phyloP scores from a whole-genome alignment of 2,329 filamentous ascomycete species.

The Berkeleyomyces rouxiae region DNA sequence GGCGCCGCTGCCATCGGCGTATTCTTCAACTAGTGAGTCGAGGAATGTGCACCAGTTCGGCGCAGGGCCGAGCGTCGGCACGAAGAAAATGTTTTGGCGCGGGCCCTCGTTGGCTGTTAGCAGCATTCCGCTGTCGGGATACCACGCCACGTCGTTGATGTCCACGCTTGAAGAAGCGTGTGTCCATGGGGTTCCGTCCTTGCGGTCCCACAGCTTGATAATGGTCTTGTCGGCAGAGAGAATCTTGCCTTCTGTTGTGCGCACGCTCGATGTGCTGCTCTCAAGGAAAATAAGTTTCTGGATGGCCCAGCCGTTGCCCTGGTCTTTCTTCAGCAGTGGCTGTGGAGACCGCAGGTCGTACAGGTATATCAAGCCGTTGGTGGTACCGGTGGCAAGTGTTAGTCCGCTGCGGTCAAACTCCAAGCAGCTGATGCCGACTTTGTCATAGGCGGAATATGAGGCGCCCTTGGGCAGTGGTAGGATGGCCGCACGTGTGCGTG shows the following conservation, averaged over 20 bases:
- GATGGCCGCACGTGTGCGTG: slow-evolving; percentile 63
- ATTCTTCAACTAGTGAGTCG: slow-evolving; percentile 95
- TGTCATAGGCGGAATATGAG: slow-evolving; percentile 31
- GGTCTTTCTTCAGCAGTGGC: slow-evolving; percentile 78
- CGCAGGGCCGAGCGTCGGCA: slow-evolving; percentile 81
- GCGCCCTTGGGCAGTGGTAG: slow-evolving; percentile 25
- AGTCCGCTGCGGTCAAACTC: slow-evolving; percentile 75
- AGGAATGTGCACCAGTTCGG: slow-evolving; percentile 94
- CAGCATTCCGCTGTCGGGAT: slow-evolving; percentile 83
- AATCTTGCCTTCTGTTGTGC: slow-evolving; percentile 71
- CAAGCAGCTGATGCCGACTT: slow-evolving; percentile 67
- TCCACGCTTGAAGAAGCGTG: slow-evolving; percentile 90
- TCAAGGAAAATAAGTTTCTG: slow-evolving; percentile 57
- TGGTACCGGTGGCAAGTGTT: slow-evolving; percentile 74
- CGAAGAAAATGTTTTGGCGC: slow-evolving; percentile 88
- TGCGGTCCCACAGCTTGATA: slow-evolving; percentile 90
- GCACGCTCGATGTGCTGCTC: slow-evolving; percentile 56
- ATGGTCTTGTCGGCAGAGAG: slow-evolving; percentile 86
- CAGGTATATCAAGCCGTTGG: slow-evolving; percentile 69
- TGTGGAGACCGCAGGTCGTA: slow-evolving; percentile 83
- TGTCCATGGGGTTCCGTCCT: slow-evolving; percentile 76
- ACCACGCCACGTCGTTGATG: slow-evolving; percentile 86
- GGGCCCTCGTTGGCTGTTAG: slow-evolving; percentile 93
- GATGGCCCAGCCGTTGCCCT: slow-evolving; percentile 87
- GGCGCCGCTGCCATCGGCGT: slow-evolving; percentile 50